phyloP scores from a whole-genome alignment of 495 filamentous ascomycete genomes.

The Tuber borchii region DNA sequence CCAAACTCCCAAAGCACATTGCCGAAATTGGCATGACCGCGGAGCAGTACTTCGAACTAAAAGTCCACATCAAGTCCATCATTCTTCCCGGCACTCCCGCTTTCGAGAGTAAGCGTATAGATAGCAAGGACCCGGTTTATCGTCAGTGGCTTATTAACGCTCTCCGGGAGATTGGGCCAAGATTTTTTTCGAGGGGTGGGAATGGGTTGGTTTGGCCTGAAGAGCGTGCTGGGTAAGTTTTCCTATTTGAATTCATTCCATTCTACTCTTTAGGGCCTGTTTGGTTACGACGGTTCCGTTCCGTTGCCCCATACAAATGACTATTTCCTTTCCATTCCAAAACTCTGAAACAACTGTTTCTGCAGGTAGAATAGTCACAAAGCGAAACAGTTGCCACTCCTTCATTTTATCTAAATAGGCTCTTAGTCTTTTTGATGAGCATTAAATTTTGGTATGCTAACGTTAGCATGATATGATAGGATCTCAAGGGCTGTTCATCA shows the following conservation, averaged over 20 bases:
- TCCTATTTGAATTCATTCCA: too few species aligned
- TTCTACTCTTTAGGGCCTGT: not conserved
- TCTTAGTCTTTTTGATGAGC: not conserved
- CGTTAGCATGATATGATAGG: not conserved
- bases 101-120: not conserved
- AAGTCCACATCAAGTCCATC: too few species aligned
- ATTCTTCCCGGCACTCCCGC: not conserved
- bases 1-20: not conserved
- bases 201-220: not conserved
- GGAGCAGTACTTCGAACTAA: too few species aligned
- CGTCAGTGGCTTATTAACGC: not conserved
- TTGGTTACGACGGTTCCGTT: too few species aligned
- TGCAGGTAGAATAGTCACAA: too few species aligned
- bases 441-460: not conserved
- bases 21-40: not conserved
- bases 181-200: not conserved
- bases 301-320: too few species aligned
- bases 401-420: too few species aligned
- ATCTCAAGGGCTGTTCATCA: not conserved
- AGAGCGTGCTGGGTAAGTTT: not conserved
- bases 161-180: not conserved
- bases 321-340: too few species aligned
- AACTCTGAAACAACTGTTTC: too few species aligned
- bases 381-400: too few species aligned
- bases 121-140: not conserved